phyloP scores from a whole-genome alignment of 768 basidiomycete species.

The Boletus fagicola region DNA sequence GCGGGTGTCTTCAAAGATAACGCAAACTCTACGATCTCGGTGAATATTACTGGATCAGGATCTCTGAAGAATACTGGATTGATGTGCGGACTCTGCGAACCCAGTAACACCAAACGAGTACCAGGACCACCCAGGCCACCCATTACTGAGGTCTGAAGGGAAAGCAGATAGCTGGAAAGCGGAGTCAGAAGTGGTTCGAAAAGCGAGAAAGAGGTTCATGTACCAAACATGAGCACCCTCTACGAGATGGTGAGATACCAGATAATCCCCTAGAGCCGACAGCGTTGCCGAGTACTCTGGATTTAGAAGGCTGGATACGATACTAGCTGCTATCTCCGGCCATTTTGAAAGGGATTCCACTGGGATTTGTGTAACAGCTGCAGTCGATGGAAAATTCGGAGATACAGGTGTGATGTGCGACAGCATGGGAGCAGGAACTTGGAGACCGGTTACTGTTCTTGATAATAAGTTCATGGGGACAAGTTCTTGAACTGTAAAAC shows the following conservation, averaged over 20 bases:
- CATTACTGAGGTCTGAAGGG: conserved; percentile 74
- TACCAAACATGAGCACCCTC: conserved; percentile 94
- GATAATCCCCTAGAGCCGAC: conserved; percentile 80
- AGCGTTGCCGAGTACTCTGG: conserved; percentile 72
- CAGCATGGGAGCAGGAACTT: conserved; percentile 34
- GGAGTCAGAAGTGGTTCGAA: conserved; percentile 4
- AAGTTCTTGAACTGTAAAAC: conserved; percentile 65
- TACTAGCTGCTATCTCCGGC: conserved; percentile 84
- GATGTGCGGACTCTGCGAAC: conserved; percentile 57
- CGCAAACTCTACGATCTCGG: conserved; percentile 92
- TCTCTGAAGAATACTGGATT: conserved; percentile 58
- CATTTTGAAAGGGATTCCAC: conserved; percentile 68
- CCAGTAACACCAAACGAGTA: conserved; percentile 69
- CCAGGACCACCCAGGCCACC: conserved; percentile 68
- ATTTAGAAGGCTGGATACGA: conserved; percentile 67
- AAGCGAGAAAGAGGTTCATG: conserved; percentile 8
- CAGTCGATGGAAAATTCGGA: conserved; percentile 55
- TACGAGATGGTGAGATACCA: conserved; percentile 66
- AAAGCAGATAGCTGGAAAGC: conserved; percentile 71
- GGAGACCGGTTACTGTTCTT: conserved; percentile 38
- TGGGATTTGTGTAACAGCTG: conserved; percentile 49
- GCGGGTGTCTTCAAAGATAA: conserved; percentile 64
- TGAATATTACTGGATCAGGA: conserved; percentile 74
- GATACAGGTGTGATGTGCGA: conserved; percentile 56
- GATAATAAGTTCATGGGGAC: conserved; percentile 56